These are phyloP conservation scores for Penicillium italicum DNA, from an alignment of 2,329 filamentous ascomycete genomes.

Conservation along the genomic window DNA sequence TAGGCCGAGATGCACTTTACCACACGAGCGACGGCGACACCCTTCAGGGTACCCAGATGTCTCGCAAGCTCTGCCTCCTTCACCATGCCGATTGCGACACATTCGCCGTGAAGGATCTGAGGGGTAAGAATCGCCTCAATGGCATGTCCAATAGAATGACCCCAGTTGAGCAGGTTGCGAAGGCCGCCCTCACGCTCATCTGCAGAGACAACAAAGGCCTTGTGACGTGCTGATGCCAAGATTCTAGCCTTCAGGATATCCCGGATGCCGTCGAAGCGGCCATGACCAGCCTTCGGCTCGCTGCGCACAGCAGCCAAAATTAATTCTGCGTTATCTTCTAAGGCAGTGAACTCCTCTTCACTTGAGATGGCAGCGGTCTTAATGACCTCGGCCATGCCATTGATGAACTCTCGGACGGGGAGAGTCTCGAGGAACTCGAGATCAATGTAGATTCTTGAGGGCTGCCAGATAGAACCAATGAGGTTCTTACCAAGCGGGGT, in stretches of 20 bases:
- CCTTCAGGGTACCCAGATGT: slow-evolving; percentile 78
- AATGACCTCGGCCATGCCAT: slow-evolving; percentile 97
- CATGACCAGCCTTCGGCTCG: slow-evolving; percentile 53
- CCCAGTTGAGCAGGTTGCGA: slow-evolving; percentile 93
- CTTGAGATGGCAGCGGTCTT: slow-evolving; percentile 98
- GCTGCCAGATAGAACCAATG: slow-evolving; percentile 95
- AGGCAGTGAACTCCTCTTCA: slow-evolving; percentile 74
- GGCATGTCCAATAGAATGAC: slow-evolving; percentile 95
- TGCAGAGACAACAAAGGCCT: slow-evolving; percentile 88
- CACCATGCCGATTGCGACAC: slow-evolving; percentile 96
- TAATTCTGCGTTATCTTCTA: slow-evolving; percentile 75
- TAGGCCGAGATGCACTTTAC: slow-evolving; percentile 95
- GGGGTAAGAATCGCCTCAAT: slow-evolving; percentile 94
- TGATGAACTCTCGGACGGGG: slow-evolving; percentile 88
- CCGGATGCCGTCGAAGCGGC: slow-evolving; percentile 66
- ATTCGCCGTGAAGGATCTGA: slow-evolving; percentile 92
- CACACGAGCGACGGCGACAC: slow-evolving; percentile 82
- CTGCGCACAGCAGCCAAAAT: slow-evolving; percentile 71
- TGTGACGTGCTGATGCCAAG: slow-evolving; percentile 84
- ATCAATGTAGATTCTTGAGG: slow-evolving; percentile 89
- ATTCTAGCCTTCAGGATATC: slow-evolving; percentile 74
- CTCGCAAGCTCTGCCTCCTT: slow-evolving; percentile 93
- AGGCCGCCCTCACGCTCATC: slow-evolving; percentile 94
- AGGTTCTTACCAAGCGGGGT: slow-evolving; percentile 94
- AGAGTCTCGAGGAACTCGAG: slow-evolving; percentile 86